A percentile compares a stretch with the other conserved stretches of the same genome.
These are phyloP conservation scores for Fusarium brevicatenulatum DNA, from an alignment of 2,329 filamentous ascomycete species.

Conservation along the genomic window DNA sequence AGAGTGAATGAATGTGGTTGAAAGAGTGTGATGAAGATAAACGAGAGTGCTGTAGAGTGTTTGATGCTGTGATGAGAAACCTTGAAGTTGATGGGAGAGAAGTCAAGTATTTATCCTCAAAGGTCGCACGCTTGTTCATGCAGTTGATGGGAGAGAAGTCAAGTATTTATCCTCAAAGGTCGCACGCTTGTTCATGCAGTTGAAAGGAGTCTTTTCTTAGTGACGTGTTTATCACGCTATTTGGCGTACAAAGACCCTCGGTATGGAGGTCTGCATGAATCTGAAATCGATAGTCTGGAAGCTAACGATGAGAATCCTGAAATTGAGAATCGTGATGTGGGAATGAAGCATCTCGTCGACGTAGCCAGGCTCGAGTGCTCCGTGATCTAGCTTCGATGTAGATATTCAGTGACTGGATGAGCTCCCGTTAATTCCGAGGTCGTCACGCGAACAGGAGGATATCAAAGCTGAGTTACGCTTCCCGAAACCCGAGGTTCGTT, in stretches of 20 bases:
- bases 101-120: slow-evolving; percentile 2
- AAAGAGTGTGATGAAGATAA: neutral
- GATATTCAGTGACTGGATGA: neutral
- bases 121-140: rapidly evolving
- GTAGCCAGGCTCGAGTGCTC: rapidly evolving
- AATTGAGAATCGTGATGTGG: neutral
- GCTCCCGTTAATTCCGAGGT: neutral
- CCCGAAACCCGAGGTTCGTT: neutral
- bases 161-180: neutral
- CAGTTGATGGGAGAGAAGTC: neutral
- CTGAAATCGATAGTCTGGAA: neutral
- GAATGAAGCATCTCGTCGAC: neutral
- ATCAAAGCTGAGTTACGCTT: rapidly evolving
- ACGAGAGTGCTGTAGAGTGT: neutral
- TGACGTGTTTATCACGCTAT: neutral
- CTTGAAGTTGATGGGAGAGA: too few species aligned
- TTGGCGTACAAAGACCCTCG: rapidly evolving
- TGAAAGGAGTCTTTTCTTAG: neutral
- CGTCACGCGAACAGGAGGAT: rapidly evolving
- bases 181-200: rapidly evolving
- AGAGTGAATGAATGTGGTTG: neutral
- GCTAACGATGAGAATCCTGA: neutral
- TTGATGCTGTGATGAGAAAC: neutral
- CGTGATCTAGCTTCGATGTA: too few species aligned
- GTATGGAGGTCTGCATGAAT: neutral